These are phyloP conservation scores for Metroxylon sagu DNA, from an alignment of 176 grass and related monocot species.

Conservation along the genomic window DNA sequence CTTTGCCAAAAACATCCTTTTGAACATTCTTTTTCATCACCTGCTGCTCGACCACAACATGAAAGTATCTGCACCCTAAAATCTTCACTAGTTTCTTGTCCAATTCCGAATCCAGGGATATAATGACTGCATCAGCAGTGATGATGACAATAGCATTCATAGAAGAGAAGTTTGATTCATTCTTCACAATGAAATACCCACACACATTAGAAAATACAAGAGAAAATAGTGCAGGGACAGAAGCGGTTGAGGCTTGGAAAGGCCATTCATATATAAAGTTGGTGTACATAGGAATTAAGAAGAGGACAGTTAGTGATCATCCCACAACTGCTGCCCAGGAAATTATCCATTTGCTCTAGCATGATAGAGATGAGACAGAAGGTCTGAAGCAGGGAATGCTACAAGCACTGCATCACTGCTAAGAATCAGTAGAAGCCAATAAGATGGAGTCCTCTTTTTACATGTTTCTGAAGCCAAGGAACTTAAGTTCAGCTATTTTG, in stretches of 20 bases:
- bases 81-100: slow-evolving; percentile 17
- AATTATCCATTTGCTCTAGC: slow-evolving; percentile 76
- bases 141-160: slow-evolving; percentile 71
- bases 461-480: slow-evolving; percentile 26
- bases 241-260: slow-evolving; percentile 66
- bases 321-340: slow-evolving; percentile 70
- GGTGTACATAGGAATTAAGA: slow-evolving; percentile 48
- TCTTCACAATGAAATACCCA: slow-evolving; percentile 56
- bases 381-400: slow-evolving; percentile 64
- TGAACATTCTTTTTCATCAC: no score
- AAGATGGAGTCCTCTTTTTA: slow-evolving; percentile 31
- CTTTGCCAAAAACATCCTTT: no score
- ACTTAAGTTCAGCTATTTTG: slow-evolving; percentile 17
- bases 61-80: no score
- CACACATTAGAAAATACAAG: slow-evolving; percentile 62
- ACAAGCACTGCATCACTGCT: slow-evolving; percentile 48
- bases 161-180: slow-evolving; percentile 37
- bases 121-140: slow-evolving; percentile 51
- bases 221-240: slow-evolving; percentile 60
- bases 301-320: slow-evolving; percentile 47
- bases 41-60: no score
- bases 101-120: slow-evolving; percentile 55
- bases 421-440: slow-evolving; percentile 31
- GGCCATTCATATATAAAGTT: slow-evolving; percentile 90
- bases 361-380: slow-evolving; percentile 61